These are phyloP conservation scores for Cladophialophora bantiana DNA, from an alignment of 2,329 filamentous ascomycete genomes.

Conservation along the genomic window DNA sequence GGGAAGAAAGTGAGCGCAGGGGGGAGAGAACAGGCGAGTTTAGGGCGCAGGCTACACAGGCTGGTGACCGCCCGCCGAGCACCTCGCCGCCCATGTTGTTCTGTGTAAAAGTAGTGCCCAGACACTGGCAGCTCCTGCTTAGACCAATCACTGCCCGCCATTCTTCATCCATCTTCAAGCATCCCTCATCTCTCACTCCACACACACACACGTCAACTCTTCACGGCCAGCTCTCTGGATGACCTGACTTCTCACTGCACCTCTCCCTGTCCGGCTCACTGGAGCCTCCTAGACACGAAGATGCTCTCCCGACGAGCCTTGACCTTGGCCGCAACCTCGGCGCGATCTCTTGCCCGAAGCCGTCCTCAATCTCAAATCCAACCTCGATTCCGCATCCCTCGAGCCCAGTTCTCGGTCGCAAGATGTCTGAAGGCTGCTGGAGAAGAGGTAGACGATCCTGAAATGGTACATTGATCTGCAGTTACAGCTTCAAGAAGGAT, in stretches of 20 bases:
- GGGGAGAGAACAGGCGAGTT: conserved; percentile 13
- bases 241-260: conserved; percentile 26
- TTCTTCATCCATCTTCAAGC: conserved; percentile 24
- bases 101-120: neutral
- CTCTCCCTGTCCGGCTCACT: conserved; percentile 17
- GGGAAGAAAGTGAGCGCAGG: conserved; percentile 28
- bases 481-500: conserved; percentile 14
- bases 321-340: conserved; percentile 47
- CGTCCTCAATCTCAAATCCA: conserved; percentile 16
- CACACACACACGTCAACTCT: conserved; percentile 6
- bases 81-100: too few species aligned
- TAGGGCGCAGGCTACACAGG: conserved; percentile 7
- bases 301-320: conserved; percentile 57
- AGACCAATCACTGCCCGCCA: conserved; percentile 32
- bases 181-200: conserved; percentile 21
- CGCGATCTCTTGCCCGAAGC: conserved; percentile 26
- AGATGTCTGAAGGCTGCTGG: conserved; percentile 47
- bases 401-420: conserved; percentile 53
- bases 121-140: conserved; percentile 12
- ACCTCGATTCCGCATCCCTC: conserved; percentile 39
- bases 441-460: conserved; percentile 50
- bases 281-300: conserved; percentile 38
- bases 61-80: neutral
- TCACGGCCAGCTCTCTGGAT: conserved; percentile 8
- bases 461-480: conserved; percentile 48